Evolutionary conservation across 352 stramenopile genomes (phyloP).

Genomic region (Aphanomyces astaci): DNA sequence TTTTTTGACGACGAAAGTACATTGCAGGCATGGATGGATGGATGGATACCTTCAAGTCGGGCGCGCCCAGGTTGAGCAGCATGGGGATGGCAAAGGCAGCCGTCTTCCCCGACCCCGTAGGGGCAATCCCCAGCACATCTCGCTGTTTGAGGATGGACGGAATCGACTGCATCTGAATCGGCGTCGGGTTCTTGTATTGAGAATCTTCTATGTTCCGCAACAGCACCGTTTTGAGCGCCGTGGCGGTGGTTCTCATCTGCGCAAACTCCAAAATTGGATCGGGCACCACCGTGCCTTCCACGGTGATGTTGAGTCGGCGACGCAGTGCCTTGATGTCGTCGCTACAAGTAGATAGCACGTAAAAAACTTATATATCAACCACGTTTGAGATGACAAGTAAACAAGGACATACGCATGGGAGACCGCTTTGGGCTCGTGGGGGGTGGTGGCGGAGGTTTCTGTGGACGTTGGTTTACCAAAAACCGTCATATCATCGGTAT

Average conservation of each 20-base stretch:
- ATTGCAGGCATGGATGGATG: neutral
- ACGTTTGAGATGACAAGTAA: no score
- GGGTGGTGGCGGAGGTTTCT: neutral
- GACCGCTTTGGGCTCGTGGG: neutral
- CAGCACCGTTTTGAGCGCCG: conserved; percentile 51
- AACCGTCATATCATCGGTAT: conserved; percentile 22
- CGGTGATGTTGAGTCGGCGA: conserved; percentile 72
- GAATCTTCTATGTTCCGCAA: conserved; percentile 79
- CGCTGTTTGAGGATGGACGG: conserved; percentile 79
- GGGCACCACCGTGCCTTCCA: conserved; percentile 53
- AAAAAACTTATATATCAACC: no score
- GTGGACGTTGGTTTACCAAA: neutral
- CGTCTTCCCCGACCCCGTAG: conserved; percentile 97
- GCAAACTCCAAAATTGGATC: conserved; percentile 68
- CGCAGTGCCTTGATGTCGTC: conserved; percentile 29
- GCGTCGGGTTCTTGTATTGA: conserved; percentile 97
- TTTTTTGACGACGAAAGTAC: no score
- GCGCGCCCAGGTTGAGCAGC: conserved; percentile 58
- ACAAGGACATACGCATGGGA: conserved; percentile 1
- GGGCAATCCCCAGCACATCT: conserved; percentile 94
- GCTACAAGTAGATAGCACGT: conserved; percentile 4
- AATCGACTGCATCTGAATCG: conserved; percentile 98
- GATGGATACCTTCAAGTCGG: conserved; percentile 31
- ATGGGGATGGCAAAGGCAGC: conserved; percentile 96
- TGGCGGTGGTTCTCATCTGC: conserved; percentile 44